Evolutionary conservation across 208 protist species (phyloP).

Genomic region (Leishmania tarentolae): DNA sequence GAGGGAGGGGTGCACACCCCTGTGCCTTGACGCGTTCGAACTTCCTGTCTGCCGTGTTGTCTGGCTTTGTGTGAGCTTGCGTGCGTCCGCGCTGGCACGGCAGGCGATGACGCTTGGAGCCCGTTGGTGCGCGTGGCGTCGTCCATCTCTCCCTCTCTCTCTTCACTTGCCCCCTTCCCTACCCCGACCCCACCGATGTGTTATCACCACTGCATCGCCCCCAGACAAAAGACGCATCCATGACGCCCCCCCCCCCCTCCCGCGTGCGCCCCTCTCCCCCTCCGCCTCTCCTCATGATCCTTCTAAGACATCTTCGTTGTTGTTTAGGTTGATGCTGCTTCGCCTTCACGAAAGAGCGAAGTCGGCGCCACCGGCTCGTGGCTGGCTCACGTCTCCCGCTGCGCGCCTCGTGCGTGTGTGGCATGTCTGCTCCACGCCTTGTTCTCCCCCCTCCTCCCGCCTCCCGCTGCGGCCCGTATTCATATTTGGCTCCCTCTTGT

Average conservation of each 20-base stretch:
- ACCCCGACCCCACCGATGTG: not conserved
- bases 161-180: not conserved
- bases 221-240: not conserved
- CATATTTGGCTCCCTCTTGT: too few relatives aligned
- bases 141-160: not conserved
- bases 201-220: not conserved
- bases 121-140: not conserved
- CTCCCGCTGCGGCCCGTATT: too few relatives aligned
- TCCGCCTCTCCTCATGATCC: not conserved
- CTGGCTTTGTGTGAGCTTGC: not conserved
- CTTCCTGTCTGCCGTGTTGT: not conserved
- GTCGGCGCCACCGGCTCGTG: not conserved
- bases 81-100: not conserved
- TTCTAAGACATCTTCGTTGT: not conserved
- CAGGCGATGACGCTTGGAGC: too few relatives aligned
- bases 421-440: too few relatives aligned
- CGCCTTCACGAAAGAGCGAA: slow-evolving; percentile 13
- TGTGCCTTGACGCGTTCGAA: not conserved
- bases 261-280: not conserved
- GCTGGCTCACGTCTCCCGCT: too few relatives aligned
- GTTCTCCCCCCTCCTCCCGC: too few relatives aligned
- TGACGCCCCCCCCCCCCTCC: not conserved
- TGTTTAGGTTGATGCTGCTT: not conserved
- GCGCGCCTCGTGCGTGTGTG: too few relatives aligned
- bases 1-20: not conserved